Conservation (phyloP, 2,329 filamentous ascomycete genomes). For the Diaporthe amygdali region DNA sequence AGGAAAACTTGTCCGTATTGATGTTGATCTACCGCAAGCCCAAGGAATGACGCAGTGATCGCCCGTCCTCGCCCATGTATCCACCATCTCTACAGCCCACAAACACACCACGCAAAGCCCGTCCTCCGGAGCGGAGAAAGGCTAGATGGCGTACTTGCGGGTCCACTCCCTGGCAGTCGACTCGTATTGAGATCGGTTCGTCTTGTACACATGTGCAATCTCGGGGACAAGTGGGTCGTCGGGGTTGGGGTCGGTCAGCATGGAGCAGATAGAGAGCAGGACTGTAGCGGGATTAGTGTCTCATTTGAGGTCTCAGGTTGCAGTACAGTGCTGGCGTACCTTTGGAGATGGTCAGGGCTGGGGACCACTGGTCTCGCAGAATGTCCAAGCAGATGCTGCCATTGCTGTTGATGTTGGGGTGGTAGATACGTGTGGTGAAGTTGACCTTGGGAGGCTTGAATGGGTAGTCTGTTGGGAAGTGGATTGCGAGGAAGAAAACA, state of each 20-base stretch:
- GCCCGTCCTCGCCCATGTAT: slow-evolving; percentile 2
- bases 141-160: slow-evolving; percentile 94
- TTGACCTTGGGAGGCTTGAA: slow-evolving; percentile 99
- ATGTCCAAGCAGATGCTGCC: slow-evolving; percentile 99
- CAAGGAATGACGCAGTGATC: background rate
- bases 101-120: slow-evolving; percentile 1
- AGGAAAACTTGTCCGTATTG: slow-evolving; percentile 15
- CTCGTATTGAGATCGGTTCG: slow-evolving; percentile 93
- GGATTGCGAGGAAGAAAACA: slow-evolving; percentile 98
- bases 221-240: slow-evolving; percentile 98
- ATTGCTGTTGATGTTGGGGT: slow-evolving; percentile 99
- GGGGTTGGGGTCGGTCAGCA: slow-evolving; percentile 99
- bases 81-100: background rate
- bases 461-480: slow-evolving; percentile 99
- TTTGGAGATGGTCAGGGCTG: slow-evolving; percentile 97
- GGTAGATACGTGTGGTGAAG: slow-evolving; percentile 99
- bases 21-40: slow-evolving; percentile 14
- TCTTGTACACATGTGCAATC: slow-evolving; percentile 99
- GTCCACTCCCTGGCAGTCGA: slow-evolving; percentile 98
- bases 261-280: slow-evolving; percentile 97
- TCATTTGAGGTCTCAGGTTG: too few species aligned
- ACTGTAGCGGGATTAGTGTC: slow-evolving; percentile 57
- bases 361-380: slow-evolving; percentile 98
- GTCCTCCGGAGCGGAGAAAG: background rate
- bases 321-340: slow-evolving; percentile 59